Percentiles rank a stretch among this genome's conserved stretches.
These are phyloP conservation scores for Picochlorum sp. DNA, from an alignment of 139 green algal species.

Conservation along the genomic window DNA sequence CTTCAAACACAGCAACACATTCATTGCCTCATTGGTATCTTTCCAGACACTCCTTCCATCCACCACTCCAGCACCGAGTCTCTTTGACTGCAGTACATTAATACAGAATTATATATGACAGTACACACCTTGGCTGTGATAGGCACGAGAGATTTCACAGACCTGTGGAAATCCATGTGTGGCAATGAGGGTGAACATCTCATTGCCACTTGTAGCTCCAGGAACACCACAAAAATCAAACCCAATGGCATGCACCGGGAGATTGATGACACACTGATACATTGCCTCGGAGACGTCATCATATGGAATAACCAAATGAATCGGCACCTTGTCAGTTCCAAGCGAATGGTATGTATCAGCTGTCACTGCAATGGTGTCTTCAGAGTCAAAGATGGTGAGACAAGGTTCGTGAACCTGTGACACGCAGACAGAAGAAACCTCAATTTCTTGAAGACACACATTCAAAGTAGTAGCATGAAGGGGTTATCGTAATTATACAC, in stretches of 20 bases:
- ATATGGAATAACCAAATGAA: constrained; percentile 66
- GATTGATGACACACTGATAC: constrained; percentile 59
- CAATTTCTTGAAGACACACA: not conserved
- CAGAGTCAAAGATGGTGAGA: constrained; percentile 38
- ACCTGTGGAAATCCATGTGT: constrained; percentile 46
- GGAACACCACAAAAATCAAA: constrained; percentile 71
- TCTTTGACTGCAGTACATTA: constrained; percentile 48
- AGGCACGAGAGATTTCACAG: not conserved
- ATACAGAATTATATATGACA: not conserved
- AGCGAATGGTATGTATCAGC: constrained; percentile 46
- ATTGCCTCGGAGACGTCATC: constrained; percentile 55
- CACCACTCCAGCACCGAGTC: constrained; percentile 70
- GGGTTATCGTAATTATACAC: too few species aligned
- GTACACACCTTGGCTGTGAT: not conserved
- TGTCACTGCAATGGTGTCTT: constrained; percentile 27
- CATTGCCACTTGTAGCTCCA: constrained; percentile 39
- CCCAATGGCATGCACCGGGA: constrained; percentile 53
- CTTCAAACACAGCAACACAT: constrained; percentile 22
- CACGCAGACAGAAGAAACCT: constrained; percentile 10
- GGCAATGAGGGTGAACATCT: constrained; percentile 50
- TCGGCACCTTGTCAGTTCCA: constrained; percentile 31
- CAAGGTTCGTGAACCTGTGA: constrained; percentile 76
- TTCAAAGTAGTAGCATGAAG: not conserved
- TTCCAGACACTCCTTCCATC: constrained; percentile 75
- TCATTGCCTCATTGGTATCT: constrained; percentile 35